A percentile compares a stretch with the other conserved stretches of the same genome.
phyloP scores from a whole-genome alignment of 768 basidiomycete genomes.

The Termitomyces sp. region DNA sequence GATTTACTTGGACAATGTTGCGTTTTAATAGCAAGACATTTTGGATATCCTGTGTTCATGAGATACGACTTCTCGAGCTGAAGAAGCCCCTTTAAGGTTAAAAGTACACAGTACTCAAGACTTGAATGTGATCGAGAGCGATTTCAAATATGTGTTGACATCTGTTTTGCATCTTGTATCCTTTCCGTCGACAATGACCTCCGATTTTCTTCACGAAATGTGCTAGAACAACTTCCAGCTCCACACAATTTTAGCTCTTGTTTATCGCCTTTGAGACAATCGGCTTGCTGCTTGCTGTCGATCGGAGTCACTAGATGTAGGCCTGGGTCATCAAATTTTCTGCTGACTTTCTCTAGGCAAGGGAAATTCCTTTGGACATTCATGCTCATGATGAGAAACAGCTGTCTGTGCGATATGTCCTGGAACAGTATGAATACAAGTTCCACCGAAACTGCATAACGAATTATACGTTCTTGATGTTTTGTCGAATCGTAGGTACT shows the following conservation, averaged over 20 bases:
- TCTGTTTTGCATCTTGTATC: background rate
- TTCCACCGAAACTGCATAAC: background rate
- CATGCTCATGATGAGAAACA: background rate
- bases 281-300: background rate
- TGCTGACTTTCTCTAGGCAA: background rate
- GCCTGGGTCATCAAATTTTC: background rate
- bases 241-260: no score
- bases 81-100: no score
- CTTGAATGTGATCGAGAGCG: no score
- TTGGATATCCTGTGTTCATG: background rate
- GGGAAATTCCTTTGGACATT: background rate
- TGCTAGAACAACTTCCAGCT: no score
- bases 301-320: background rate
- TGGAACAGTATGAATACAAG: background rate
- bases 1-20: background rate
- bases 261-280: background rate
- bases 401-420: background rate
- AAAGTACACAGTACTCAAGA: no score
- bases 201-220: no score
- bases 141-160: background rate
- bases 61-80: no score
- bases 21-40: background rate
- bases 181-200: no score
- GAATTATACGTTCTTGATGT: background rate
- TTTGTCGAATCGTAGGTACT: background rate